Evolutionary conservation across 2,329 filamentous ascomycete genomes (phyloP).

Genomic region (Xylariaceae sp.): DNA sequence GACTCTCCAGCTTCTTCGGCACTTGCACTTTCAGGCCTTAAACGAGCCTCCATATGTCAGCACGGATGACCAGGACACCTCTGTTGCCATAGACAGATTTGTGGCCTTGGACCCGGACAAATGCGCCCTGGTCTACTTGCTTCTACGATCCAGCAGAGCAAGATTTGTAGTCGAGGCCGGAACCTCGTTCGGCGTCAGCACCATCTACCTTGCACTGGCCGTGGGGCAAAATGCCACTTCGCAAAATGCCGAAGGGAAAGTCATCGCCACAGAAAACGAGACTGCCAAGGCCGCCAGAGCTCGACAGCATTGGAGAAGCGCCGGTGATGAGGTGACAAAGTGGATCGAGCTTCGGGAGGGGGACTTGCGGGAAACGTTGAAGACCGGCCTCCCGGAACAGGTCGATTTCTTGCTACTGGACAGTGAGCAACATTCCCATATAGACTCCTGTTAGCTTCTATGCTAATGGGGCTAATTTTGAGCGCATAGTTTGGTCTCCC

Average conservation of each 20-base stretch:
- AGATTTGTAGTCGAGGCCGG: slow-evolving; percentile 60
- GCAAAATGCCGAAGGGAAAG: slow-evolving; percentile 38
- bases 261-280: slow-evolving; percentile 66
- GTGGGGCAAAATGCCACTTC: slow-evolving; percentile 49
- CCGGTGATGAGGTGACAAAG: slow-evolving; percentile 49
- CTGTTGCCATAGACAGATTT: slow-evolving; percentile 41
- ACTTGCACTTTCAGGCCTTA: slow-evolving; percentile 38
- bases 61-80: slow-evolving; percentile 18
- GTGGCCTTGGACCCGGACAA: slow-evolving; percentile 63
- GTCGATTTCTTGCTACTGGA: slow-evolving; percentile 64
- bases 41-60: slow-evolving; percentile 37
- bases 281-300: slow-evolving; percentile 54
- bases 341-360: slow-evolving; percentile 61
- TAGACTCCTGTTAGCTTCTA: too few relatives aligned
- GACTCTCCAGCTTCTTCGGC: slow-evolving; percentile 34
- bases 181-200: slow-evolving; percentile 64
- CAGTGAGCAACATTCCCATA: slow-evolving; percentile 53
- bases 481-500: slow-evolving; percentile 55
- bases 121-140: slow-evolving; percentile 57
- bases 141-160: slow-evolving; percentile 52
- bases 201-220: slow-evolving; percentile 64
- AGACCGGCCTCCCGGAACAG: slow-evolving; percentile 46
- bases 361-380: slow-evolving; percentile 60
- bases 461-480: neutral
- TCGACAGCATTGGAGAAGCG: slow-evolving; percentile 54